Conservation (phyloP, 1,284 basidiomycete genomes). For the Inonotus hispidus region DNA sequence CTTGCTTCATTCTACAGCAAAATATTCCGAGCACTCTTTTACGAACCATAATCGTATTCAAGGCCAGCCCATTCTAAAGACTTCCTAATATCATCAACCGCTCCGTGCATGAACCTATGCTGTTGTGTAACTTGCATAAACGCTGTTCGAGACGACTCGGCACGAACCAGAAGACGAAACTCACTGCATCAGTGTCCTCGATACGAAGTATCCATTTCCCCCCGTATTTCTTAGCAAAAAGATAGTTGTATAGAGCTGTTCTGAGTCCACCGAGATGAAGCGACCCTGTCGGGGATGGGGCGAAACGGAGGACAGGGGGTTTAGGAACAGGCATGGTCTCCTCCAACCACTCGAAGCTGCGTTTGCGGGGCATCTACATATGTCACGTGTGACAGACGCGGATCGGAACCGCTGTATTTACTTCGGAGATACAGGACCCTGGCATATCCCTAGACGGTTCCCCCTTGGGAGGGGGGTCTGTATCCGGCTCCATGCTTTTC, state of each 20-base stretch:
- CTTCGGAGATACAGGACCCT: no score
- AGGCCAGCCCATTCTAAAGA: slow-evolving; percentile 92
- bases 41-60: slow-evolving; percentile 83
- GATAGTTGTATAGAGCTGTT: slow-evolving; percentile 91
- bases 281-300: slow-evolving; percentile 93
- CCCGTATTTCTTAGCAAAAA: slow-evolving; percentile 74
- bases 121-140: slow-evolving; percentile 28
- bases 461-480: no score
- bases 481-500: no score
- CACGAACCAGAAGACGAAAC: slow-evolving; percentile 22
- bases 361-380: no score
- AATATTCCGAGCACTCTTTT: neutral
- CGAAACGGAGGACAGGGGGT: slow-evolving; percentile 69
- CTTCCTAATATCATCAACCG: slow-evolving; percentile 74
- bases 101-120: slow-evolving; percentile 77
- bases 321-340: neutral
- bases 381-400: neutral
- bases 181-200: slow-evolving; percentile 90
- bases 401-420: no score
- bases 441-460: no score
- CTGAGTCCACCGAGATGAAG: slow-evolving; percentile 95
- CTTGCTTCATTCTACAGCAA: neutral
- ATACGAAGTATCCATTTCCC: slow-evolving; percentile 91
- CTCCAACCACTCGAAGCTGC: no score
- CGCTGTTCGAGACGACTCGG: neutral